Base-by-base conservation (phyloP, 805 yeast species). In the Saccharomycopsis capsularis region DNA sequence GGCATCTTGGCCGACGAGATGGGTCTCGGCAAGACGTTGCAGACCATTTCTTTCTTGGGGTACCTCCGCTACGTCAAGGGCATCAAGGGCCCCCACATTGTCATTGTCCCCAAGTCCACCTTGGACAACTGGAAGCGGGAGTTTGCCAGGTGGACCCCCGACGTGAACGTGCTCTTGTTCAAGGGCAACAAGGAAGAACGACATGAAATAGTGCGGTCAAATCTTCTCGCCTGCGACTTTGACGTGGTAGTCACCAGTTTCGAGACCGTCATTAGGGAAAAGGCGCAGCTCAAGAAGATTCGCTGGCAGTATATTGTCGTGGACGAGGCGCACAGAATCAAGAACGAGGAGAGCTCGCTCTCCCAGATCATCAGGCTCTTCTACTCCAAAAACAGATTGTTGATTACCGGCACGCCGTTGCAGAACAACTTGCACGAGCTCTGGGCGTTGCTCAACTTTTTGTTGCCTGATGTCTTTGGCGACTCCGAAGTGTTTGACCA, bases 1-100 rank as follows among this genome's bases (percentile, higher is more conserved):
- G 99, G 99, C 19, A 93, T 91, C 41, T 68, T 91, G 44, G 99
- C 99, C 11, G 99, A 91, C 67, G 99, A 91, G 64, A 91, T 93
- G 99, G 99, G 99, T 2, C 73, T 91, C 37, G 99, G 99, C 49
- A 91, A 91, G 65, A 91, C 99, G 3, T 69, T 93, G 49, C 99
- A 91, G 66, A 91, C 98, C 0, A 88, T 91, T 42, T 79, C 98
- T 1, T 93, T 91, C 59, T 68, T 91, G 43, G 98, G 97, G 0
- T 88, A 85, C 62, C 66, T 93, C 52, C 76, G 97, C 55, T 88
- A 87, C 61, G 70, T 81, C 47, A 81, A 81, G 58, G 76, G 79
- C 25, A 76, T 90, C 15, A 84, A 82, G 53, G 99, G 99, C 0
- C 99, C 99, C 0, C 87, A 83, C 60, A 77, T 93, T 41, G 80